These are phyloP conservation scores for Macrolepiota albuminosa DNA, from an alignment of 768 basidiomycete genomes.

Conservation along the genomic window DNA sequence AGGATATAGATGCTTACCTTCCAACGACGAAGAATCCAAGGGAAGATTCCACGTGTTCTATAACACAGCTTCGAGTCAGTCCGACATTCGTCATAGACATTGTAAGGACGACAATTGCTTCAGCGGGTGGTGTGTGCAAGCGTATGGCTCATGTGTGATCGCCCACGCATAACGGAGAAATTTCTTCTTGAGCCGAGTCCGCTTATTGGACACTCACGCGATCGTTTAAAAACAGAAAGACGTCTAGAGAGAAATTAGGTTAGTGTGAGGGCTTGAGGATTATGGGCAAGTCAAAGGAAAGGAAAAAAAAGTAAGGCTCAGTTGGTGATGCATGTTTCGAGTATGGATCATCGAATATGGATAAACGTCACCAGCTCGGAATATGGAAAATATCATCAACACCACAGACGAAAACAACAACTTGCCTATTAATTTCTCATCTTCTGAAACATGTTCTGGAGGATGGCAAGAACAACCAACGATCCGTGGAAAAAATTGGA, in stretches of 20 bases:
- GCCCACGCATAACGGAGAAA: background rate
- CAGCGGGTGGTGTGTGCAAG: background rate
- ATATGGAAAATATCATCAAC: constrained; percentile 68
- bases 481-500: background rate
- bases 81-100: background rate
- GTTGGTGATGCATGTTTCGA: constrained; percentile 79
- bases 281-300: background rate
- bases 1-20: constrained; percentile 5
- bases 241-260: background rate
- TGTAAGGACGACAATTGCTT: background rate
- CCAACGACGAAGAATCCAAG: background rate
- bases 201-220: background rate
- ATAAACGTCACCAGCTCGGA: constrained; percentile 64
- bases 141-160: background rate
- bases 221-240: background rate
- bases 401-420: constrained; percentile 14
- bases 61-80: background rate
- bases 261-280: background rate
- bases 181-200: background rate
- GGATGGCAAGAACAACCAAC: background rate
- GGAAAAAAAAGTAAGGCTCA: constrained; percentile 29
- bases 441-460: background rate
- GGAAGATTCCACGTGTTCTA: background rate
- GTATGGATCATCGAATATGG: constrained; percentile 58
- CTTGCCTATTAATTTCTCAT: constrained; percentile 26